Conservation (phyloP, 2,329 filamentous ascomycete genomes). For the Colletotrichum endophyticum region DNA sequence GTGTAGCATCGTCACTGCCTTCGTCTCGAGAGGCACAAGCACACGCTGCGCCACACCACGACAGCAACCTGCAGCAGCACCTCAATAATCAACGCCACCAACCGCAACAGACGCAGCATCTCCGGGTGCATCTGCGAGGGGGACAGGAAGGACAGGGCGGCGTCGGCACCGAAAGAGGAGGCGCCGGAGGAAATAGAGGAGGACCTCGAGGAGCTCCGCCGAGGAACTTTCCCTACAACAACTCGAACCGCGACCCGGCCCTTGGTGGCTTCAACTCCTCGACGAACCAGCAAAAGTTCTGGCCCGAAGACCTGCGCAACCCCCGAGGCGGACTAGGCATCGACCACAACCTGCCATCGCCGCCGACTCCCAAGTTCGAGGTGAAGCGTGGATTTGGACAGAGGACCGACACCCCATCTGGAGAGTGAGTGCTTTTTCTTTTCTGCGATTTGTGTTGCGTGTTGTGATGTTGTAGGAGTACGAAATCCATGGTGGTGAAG, state of each 20-base stretch:
- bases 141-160: background rate
- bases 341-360: background rate
- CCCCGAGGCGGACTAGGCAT: slow-evolving; percentile 3
- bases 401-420: background rate
- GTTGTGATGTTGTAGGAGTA: background rate
- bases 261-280: background rate
- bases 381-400: background rate
- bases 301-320: slow-evolving; percentile 12
- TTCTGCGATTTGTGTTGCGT: background rate
- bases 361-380: background rate
- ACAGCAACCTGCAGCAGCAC: background rate
- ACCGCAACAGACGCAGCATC: background rate
- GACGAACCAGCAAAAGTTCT: slow-evolving; percentile 4
- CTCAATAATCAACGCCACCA: background rate
- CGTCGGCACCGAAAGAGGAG: background rate
- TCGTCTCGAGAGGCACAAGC: background rate
- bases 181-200: background rate
- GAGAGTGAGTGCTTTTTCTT: background rate
- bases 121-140: background rate
- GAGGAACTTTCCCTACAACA: background rate
- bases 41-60: background rate
- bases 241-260: background rate
- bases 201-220: background rate
- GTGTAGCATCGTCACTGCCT: background rate
- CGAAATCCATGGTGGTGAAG: background rate